Base-by-base conservation (phyloP, 2,329 filamentous ascomycete species). In the Aspergillus brunneoviolaceus region DNA sequence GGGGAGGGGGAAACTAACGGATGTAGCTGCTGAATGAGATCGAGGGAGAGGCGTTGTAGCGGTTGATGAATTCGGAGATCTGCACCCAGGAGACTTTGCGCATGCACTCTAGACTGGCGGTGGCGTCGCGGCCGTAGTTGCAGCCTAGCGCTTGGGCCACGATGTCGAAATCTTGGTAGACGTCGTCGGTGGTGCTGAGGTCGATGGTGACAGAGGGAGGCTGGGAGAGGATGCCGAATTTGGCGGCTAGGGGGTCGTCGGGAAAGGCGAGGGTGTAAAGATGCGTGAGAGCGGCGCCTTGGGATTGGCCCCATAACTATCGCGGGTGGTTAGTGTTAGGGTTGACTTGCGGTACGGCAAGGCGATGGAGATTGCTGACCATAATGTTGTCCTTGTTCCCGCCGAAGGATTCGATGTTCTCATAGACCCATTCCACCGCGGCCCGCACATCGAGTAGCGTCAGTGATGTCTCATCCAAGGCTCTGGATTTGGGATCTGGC, bases 331-430 rank as follows among this genome's bases (percentile, higher is more conserved):
- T 6, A 5, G 7, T 16, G 27, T 55, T 48, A 55, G n/a, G 27
- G 5, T 49, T 2, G 21, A 19, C 53, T 21, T 21, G 21, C 21
- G 21, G 21, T 21, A 21, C 21, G 2, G 21, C 21, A 21, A 21
- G 21, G 21, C 21, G 21, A 23, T 7, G n/a, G 10, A 33, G 5
- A 12, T 16, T 12, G 23, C 53, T 49, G 11, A 55, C 53, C 53
- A 55, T 55, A 6, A 55, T 55, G 27, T 55, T 9, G 66, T 55
- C 61, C 2, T 70, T 63, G 56, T 76, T 71, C 5, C 74, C 74
- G 6, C 73, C 72, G 59, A 76, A 76, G 10, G 68, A 71, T 23
- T 65, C 67, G 21, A 76, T 75, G 49, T 76, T 70, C 19, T 72
- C 63, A n/a, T 67, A 62, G 2, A 73, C 67, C 73, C 73, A 76